Evolutionary conservation across 495 filamentous ascomycete genomes (phyloP).

Genomic region (Neurospora sp.): DNA sequence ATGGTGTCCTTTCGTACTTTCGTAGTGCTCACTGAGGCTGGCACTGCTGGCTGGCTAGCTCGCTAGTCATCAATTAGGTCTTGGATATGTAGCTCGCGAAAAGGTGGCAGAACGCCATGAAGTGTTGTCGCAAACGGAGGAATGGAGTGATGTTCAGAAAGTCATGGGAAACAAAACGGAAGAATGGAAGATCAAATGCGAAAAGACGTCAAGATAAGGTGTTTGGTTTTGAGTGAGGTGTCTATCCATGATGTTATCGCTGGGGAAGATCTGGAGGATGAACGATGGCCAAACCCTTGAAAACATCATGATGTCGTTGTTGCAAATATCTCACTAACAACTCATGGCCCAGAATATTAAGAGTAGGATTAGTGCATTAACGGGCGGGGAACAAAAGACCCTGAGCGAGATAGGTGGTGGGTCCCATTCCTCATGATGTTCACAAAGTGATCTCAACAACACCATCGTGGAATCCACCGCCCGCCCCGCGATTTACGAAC

Average conservation of each 20-base stretch:
- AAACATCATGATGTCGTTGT: neutral
- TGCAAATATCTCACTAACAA: neutral
- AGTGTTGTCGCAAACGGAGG: neutral
- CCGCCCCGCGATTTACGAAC: neutral
- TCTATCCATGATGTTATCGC: neutral
- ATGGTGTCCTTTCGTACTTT: neutral
- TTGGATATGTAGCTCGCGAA: too few relatives aligned
- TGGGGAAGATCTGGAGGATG: neutral
- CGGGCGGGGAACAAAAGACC: neutral
- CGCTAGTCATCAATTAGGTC: neutral
- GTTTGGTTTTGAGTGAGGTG: neutral
- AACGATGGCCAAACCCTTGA: too few relatives aligned
- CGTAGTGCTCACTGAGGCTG: neutral
- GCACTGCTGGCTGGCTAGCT: neutral
- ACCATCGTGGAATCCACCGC: neutral
- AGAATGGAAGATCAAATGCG: neutral
- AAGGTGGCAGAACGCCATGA: too few relatives aligned
- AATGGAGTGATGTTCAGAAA: neutral
- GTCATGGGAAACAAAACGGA: neutral
- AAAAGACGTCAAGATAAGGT: neutral
- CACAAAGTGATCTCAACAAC: neutral
- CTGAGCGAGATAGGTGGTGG: neutral
- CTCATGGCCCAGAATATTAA: neutral
- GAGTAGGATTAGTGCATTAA: neutral
- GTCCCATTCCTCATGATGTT: neutral